Evolutionary conservation across 169 alveolate genomes (phyloP), one percentile per base, ranked within the genome.

Genomic region (Plasmodium gallinaceum): DNA sequence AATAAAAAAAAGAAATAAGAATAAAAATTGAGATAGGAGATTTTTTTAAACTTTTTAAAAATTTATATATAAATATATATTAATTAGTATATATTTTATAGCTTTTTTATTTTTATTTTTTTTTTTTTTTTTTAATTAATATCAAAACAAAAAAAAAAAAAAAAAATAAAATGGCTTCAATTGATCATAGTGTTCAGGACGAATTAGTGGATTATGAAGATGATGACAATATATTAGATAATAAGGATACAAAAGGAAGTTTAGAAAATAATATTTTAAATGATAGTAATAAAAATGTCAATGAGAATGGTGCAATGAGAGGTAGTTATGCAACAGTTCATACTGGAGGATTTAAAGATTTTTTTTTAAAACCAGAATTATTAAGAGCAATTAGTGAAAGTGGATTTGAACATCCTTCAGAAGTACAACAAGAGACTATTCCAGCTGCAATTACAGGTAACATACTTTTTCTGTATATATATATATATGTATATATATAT

Each of bases 391-490:
- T 99, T 60, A 97, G 97, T 69, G 99, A 98, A 80, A 98, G 99
- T 61, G 99, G 99, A 20, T 99, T 99, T 91, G 99, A 99, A 92
- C 99, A 97, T 92, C 99, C 99, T 16, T 98, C 99, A 16, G 99
- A 98, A 91, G 99, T 98, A 51, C 99, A 98, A 90, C 99, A 98
- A 92, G 99, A 98, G 93, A 97, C 99, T 85, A 97, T 99, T 37
- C 99, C 99, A 5, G 98, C 98, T 76, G 99, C 99, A 37, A 97
- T 98, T 92, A 95, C 98, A 37, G 99, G 99, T 48, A 95, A 16
- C n/a, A 51, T 51, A 51, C 16, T 14, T 14, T 7, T 7, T 45
- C n/a, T 45, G 9, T 7, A 45, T 45, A 45, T 45, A 45, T 45
- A 45, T 45, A 45, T n/a, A n/a, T n/a, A n/a, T n/a, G 14, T 20